Evolutionary conservation across 2,329 filamentous ascomycete genomes (phyloP).

Genomic region (Orbilia quercus): DNA sequence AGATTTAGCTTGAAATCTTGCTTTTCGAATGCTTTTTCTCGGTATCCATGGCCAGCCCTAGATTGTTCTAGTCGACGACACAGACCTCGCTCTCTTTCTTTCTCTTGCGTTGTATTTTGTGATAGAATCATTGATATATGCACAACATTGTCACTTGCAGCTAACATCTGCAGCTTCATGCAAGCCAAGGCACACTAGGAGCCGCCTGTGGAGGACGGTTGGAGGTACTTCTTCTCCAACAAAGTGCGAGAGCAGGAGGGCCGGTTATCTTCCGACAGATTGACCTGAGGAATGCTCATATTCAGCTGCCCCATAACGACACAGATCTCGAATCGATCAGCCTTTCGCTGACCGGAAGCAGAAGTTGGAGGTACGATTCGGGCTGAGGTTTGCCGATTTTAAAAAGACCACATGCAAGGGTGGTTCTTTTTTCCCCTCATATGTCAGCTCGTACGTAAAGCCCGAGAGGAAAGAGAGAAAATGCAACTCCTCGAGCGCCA

Average conservation of each 20-base stretch:
- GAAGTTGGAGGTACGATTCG: slow-evolving; percentile 14
- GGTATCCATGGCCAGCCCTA: not conserved
- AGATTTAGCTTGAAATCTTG: slow-evolving; percentile 29
- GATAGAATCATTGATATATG: slow-evolving; percentile 35
- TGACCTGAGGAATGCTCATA: slow-evolving; percentile 31
- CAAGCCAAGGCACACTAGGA: slow-evolving; percentile 54
- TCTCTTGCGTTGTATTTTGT: slow-evolving; percentile 39
- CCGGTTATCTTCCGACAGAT: slow-evolving; percentile 33
- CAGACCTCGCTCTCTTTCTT: not conserved
- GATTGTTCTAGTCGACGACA: slow-evolving; percentile 11
- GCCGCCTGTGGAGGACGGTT: slow-evolving; percentile 38
- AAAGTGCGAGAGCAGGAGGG: not conserved
- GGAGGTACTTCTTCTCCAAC: not conserved
- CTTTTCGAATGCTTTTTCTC: slow-evolving; percentile 10
- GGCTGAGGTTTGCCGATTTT: slow-evolving; percentile 27
- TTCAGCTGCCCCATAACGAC: slow-evolving; percentile 16
- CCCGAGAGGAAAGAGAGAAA: slow-evolving; percentile 15
- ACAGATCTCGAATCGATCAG: slow-evolving; percentile 24
- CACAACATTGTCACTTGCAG: slow-evolving; percentile 55
- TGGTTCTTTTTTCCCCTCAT: not conserved
- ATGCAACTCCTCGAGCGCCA: slow-evolving; percentile 35
- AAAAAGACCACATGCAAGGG: slow-evolving; percentile 33
- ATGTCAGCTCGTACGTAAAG: slow-evolving; percentile 47
- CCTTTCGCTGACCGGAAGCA: slow-evolving; percentile 22
- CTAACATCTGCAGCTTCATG: slow-evolving; percentile 44